Conservation (phyloP, 768 basidiomycete genomes). For the Podaxis carcinomalis region DNA sequence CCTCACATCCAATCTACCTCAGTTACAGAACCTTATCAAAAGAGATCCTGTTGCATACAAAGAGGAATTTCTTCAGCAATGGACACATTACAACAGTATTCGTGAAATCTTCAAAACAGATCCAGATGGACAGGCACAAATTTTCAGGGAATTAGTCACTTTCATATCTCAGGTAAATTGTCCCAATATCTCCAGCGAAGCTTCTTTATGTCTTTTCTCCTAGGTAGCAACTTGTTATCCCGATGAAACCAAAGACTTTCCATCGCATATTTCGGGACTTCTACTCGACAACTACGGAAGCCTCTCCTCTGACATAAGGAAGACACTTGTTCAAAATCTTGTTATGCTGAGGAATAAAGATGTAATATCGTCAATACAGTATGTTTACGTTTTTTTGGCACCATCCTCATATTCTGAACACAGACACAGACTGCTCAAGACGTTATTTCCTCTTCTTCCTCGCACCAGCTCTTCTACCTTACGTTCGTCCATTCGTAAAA, state of each 20-base stretch:
- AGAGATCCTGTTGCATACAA: constrained; percentile 85
- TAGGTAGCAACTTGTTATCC: constrained; percentile 94
- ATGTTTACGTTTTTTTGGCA: constrained; percentile 25
- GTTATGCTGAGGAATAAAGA: constrained; percentile 92
- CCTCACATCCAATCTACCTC: constrained; percentile 86
- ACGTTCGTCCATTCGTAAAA: constrained; percentile 83
- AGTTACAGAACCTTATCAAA: constrained; percentile 96
- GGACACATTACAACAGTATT: constrained; percentile 89
- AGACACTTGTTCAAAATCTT: constrained; percentile 82
- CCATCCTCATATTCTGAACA: background rate
- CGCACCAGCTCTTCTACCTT: constrained; percentile 84
- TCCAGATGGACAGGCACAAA: constrained; percentile 80
- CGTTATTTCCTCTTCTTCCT: constrained; percentile 94
- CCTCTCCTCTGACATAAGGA: constrained; percentile 77
- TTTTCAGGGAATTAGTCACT: constrained; percentile 82
- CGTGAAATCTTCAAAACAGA: constrained; percentile 80
- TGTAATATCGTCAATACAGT: constrained; percentile 92
- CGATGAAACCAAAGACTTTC: constrained; percentile 82
- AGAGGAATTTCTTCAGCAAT: constrained; percentile 96
- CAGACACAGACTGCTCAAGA: constrained; percentile 71
- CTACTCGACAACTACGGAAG: constrained; percentile 75
- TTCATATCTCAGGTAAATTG: constrained; percentile 80
- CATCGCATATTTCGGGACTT: constrained; percentile 71
- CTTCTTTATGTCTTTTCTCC: background rate
- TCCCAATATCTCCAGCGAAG: background rate